Conservation (phyloP, 495 filamentous ascomycete species). For the Penicillium pancosmium region DNA sequence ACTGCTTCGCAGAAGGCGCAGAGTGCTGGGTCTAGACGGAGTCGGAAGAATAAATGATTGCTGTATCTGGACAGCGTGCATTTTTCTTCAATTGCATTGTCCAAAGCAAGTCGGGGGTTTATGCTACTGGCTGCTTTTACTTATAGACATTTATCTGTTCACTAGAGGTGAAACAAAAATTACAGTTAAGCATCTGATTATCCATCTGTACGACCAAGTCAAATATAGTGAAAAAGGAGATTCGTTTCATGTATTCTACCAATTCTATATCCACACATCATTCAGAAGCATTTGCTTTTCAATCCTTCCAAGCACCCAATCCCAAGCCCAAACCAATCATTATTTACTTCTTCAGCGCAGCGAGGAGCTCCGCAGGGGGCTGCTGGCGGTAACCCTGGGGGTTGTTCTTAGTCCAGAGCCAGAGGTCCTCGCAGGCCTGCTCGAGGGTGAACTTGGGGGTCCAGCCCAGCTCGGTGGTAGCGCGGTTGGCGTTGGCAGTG, state of each 20-base stretch:
- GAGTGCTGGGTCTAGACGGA: slow-evolving; percentile 47
- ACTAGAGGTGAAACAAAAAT: no score
- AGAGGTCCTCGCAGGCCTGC: slow-evolving; percentile 90
- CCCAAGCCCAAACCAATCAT: not conserved
- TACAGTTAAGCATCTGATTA: no score
- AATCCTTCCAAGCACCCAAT: not conserved
- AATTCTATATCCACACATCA: slow-evolving; percentile 28
- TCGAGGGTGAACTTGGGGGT: slow-evolving; percentile 89
- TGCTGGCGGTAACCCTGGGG: slow-evolving; percentile 91
- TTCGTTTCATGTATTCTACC: slow-evolving; percentile 46
- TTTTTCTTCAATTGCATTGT: not conserved
- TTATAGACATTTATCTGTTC: no score
- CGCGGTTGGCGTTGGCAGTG: slow-evolving; percentile 85
- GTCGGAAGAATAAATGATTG: slow-evolving; percentile 39
- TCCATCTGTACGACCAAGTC: not conserved
- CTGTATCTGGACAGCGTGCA: not conserved
- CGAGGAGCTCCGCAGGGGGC: slow-evolving; percentile 81
- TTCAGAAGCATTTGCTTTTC: slow-evolving; percentile 9
- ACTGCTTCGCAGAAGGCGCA: slow-evolving; percentile 36
- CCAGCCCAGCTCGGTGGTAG: slow-evolving; percentile 88
- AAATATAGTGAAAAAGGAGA: slow-evolving; percentile 37
- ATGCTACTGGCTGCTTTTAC: no score
- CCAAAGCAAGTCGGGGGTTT: not conserved
- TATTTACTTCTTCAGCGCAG: slow-evolving; percentile 64
- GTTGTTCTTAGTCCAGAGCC: slow-evolving; percentile 95